Evolutionary conservation across 2,329 filamentous ascomycete genomes (phyloP), one percentile per base, ranked within the genome.

Genomic region (Xylariales sp.): DNA sequence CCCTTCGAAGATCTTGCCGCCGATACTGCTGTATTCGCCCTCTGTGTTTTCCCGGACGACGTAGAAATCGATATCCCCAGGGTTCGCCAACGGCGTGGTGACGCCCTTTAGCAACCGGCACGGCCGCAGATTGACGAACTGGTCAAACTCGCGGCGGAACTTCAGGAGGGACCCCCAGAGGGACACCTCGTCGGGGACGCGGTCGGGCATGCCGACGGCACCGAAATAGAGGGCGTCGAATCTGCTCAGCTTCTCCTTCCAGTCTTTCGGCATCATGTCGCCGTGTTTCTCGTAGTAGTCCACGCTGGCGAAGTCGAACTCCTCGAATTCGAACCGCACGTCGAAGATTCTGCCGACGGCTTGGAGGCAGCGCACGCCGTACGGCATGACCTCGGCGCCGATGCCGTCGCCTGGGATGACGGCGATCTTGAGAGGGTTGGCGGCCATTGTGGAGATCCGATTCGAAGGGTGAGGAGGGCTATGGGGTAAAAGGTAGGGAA

Each of bases 211-310:
- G 12, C 90, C 90, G 5, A 91, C 90, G 6, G 90, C 89, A 14
- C 90, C 90, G 69, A 92, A 91, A 52, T 90, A 84, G 62, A 91
- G 90, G 1, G 90, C 89, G 74, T 92, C 87, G 71, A 90, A 89
- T 62, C 81, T 82, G 70, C 82, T 82, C 28, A 92, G 79, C 6
- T 81, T 81, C 8, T 89, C 85, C 65, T 83, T 83, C 82, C 82
- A 83, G 69, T 83, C 79, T 0, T 74, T 64, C 0, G 82, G 81
- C 43, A 84, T 62, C 81, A 84, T 83, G 23, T 78, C 76, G 2
- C 81, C 82, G 59, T 83, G 80, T 18, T 78, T 77, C 28, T 74
- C 68, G 50, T 83, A 90, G 79, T 89, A 91, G 0, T 83, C 86
- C 57, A 89, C 89, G 41, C 88, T 91, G 18, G 87, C 87, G 81